Evolutionary conservation across 2,329 filamentous ascomycete genomes (phyloP).

Genomic region (Trichocomaceae sp.): DNA sequence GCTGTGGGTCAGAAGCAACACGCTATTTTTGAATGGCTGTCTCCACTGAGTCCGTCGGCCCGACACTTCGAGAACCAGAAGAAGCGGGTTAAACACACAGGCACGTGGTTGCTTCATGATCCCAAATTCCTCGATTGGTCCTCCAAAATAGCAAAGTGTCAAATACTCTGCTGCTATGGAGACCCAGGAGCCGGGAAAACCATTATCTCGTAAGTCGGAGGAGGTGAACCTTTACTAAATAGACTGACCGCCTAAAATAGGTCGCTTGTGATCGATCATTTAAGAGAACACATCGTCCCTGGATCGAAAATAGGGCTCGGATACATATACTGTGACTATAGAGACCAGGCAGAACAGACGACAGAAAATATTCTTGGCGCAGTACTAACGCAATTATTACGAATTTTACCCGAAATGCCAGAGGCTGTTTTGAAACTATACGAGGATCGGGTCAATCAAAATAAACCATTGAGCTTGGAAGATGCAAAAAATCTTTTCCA

Average conservation of each 20-base stretch:
- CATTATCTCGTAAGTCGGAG: conserved; percentile 12
- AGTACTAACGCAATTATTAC: conserved; percentile 11
- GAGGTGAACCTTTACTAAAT: neutral
- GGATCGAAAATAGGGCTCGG: conserved; percentile 12
- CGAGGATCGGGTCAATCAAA: neutral
- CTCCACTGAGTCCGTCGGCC: conserved; percentile 5
- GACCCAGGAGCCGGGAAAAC: conserved; percentile 14
- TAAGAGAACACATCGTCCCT: conserved; percentile 3
- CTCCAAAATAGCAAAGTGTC: conserved; percentile 2
- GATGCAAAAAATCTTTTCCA: neutral
- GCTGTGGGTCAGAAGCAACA: conserved; percentile 36
- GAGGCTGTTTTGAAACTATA: neutral
- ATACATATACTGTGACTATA: conserved; percentile 16
- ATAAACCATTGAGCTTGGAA: neutral
- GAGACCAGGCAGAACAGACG: conserved; percentile 13
- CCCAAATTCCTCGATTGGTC: conserved; percentile 7
- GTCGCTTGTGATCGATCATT: conserved; percentile 12
- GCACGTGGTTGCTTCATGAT: conserved; percentile 4
- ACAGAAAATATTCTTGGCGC: conserved; percentile 13
- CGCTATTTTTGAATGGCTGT: conserved; percentile 4
- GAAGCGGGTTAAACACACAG: conserved; percentile 4
- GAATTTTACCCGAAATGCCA: conserved; percentile 9
- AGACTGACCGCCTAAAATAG: conserved; percentile 8
- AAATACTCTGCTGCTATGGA: conserved; percentile 12
- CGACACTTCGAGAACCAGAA: conserved; percentile 3